Conservation (phyloP, 139 green algal genomes). For the Chlorella sorokiniana region DNA sequence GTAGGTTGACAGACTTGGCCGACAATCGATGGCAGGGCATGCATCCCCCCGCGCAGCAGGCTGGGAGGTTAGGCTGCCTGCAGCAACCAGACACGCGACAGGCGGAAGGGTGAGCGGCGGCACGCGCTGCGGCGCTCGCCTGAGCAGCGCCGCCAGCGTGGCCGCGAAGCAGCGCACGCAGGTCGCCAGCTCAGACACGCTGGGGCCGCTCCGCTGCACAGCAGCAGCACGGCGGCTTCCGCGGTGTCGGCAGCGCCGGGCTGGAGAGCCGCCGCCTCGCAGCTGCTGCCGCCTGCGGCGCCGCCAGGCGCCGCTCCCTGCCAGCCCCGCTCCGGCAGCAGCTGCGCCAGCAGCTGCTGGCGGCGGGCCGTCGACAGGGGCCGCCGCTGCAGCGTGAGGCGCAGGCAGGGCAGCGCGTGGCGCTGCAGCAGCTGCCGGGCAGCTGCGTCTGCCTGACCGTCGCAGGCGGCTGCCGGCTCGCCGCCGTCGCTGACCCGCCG, state of each 20-base stretch:
- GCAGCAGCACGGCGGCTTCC: neutral
- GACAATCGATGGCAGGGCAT: too few species aligned
- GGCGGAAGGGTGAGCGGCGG: too few species aligned
- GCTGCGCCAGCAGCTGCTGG: constrained; percentile 13
- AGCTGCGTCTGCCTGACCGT: neutral
- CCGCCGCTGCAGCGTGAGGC: constrained; percentile 20
- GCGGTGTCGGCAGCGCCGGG: neutral
- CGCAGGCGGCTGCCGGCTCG: neutral
- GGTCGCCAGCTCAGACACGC: neutral
- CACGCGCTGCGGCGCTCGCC: constrained; percentile 20
- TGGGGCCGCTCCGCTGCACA: too few species aligned
- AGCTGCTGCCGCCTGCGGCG: neutral
- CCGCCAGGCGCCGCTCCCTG: neutral
- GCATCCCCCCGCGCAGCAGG: too few species aligned
- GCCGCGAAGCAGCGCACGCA: constrained; percentile 24
- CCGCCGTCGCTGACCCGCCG: neutral
- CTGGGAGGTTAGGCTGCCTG: too few species aligned
- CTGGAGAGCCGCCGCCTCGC: too few species aligned
- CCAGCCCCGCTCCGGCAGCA: constrained; percentile 37
- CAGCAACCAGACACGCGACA: neutral
- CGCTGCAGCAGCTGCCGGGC: neutral
- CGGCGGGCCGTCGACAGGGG: neutral
- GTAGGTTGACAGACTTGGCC: too few species aligned
- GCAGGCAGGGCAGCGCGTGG: constrained; percentile 15
- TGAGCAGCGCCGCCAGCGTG: constrained; percentile 30